Evolutionary conservation across 2,329 filamentous ascomycete species (phyloP).

Genomic region (Fusarium sp.): DNA sequence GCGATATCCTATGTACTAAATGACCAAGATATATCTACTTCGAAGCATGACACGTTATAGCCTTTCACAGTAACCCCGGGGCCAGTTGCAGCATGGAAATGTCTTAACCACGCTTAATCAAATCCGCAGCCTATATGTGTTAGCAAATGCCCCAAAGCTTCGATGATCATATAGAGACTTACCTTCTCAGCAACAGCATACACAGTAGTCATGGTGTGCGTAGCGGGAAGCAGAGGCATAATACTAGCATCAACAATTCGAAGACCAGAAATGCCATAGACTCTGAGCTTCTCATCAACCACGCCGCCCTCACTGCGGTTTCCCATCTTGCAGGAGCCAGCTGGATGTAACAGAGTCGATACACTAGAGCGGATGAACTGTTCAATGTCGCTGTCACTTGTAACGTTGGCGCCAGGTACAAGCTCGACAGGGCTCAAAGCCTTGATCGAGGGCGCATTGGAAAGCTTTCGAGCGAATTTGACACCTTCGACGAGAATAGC

Average conservation of each 20-base stretch:
- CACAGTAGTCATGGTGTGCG: conserved; percentile 48
- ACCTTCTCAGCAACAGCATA: conserved; percentile 51
- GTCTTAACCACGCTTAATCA: conserved; percentile 24
- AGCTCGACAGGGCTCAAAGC: conserved; percentile 24
- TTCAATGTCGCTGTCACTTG: conserved; percentile 33
- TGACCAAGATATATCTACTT: too few species aligned
- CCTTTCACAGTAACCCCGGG: too few species aligned
- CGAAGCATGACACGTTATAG: too few species aligned
- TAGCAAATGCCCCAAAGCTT: accelerated
- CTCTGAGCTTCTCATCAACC: conserved; percentile 43
- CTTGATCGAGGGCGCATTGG: conserved; percentile 13
- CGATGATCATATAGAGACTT: accelerated
- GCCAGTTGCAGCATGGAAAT: too few species aligned
- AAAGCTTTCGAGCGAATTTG: conserved; percentile 30
- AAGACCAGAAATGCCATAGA: conserved; percentile 42
- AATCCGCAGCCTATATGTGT: conserved; percentile 26
- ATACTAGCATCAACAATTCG: conserved; percentile 56
- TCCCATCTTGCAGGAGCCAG: conserved; percentile 54
- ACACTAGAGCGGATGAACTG: conserved; percentile 28
- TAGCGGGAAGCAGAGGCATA: conserved; percentile 45
- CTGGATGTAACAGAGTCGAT: conserved; percentile 39
- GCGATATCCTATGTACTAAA: too few species aligned
- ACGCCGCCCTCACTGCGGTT: conserved; percentile 57
- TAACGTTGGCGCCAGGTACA: conserved; percentile 17
- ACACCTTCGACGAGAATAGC: conserved; percentile 22